Evolutionary conservation across 371 early-diverging fungal species (phyloP), one percentile per base, ranked within the genome.

Genomic region (Batkoa obscura): DNA sequence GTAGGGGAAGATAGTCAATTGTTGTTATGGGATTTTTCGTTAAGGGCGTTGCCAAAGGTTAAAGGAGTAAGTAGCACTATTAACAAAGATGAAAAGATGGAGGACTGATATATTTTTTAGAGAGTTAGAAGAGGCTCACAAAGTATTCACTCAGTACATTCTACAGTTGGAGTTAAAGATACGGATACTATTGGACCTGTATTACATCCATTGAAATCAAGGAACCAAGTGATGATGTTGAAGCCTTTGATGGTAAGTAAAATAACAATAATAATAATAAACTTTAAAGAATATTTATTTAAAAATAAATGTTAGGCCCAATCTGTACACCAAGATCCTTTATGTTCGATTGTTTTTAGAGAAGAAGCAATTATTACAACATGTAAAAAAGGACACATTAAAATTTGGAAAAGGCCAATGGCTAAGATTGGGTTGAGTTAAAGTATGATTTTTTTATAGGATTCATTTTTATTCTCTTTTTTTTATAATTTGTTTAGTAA

Each of bases 11-110:
- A 94, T 58, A 79, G 84, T 0, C 73, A 76, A 56, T 59, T 94
- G 9, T 68, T 88, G 38, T 62, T 94, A 8, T 94, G 95, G 95
- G 94, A 94, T 60, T 92, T 94, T 62, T 83, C 88, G 39, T 74
- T 86, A 10, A 68, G 71, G 32, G 80, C 85, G 0, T 62, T 92
- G 17, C 83, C 83, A 60, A 73, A 72, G 36, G 84, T 83, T 5
- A 81, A 81, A 62, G 65, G 68, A n/a, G 78, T 79, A 75, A 65
- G 74, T 60, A 45, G n/a, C 42, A 34, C 39, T 46, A 51, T 6
- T 35, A 43, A 42, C 50, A 50, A 31, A 38, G 38, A 13, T 47
- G 38, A n/a, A n/a, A n/a, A n/a, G n/a, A n/a, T n/a, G n/a, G n/a
- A n/a, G n/a, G n/a, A n/a, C n/a, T n/a, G 23, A 48, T 53, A 31